Base-by-base conservation (phyloP, 345 rosid species). In the Murraya koenigii region DNA sequence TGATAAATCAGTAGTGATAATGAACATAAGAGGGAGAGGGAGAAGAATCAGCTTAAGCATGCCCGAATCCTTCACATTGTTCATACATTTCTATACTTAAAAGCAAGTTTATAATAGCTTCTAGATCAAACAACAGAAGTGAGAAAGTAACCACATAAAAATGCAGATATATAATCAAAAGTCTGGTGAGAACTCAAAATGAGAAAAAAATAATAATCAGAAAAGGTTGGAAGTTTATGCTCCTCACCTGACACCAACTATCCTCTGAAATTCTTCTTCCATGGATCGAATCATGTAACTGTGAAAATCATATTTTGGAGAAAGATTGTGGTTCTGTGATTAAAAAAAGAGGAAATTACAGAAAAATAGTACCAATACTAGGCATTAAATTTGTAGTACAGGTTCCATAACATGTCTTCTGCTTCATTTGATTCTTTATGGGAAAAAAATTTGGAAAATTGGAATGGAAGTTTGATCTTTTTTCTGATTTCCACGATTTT, bases 211-310 rank as follows among this genome's bases (percentile, higher is more conserved):
- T n/a, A n/a, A 79, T 62, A 55, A 52, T 54, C 33, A 71, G 67
- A 58, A 68, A 79, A 28, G 5, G 15, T 79, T n/a, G 7, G 7
- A n/a, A 23, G 69, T 55, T 41, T 74, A 62, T 36, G 67, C 44
- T 77, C 28, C 85, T 80, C 84, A 92, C 99, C 98, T 94, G 70
- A 96, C 95, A 82, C 99, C 98, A 78, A 96, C 99, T 58, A 94
- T 96, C 77, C 82, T 88, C 71, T 90, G 97, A 84, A 96, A 94
- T 82, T 96, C 98, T 86, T 96, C 99, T 82, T 96, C 99, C 99
- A 92, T 96, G 59, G 99, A 91, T 64, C 99, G 97, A 75, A 94
- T 85, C 99, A 96, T 94, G 72, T 96, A 96, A 87, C 97, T 88
- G 76, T 94, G 98, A 81, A 96, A 96, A 87, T 96, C 98, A 72